Base-by-base conservation (phyloP, 495 filamentous ascomycete genomes). In the Pyrenopolyporus hunteri region DNA sequence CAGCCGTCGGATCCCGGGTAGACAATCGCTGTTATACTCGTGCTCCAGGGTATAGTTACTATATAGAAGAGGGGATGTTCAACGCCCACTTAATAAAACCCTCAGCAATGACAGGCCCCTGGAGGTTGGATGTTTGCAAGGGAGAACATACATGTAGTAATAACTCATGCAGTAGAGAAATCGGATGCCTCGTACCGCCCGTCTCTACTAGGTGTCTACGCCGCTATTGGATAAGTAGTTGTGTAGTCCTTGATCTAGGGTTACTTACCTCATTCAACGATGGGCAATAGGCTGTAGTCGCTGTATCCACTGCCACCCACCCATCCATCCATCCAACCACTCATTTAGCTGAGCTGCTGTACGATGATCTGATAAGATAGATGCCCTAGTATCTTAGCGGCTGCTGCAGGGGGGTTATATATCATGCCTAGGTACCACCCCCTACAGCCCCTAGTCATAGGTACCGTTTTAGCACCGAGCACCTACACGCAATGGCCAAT, bases 351-450 rank as follows among this genome's bases (percentile, higher is more conserved):
- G 17, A 10, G 37, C 39, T 52, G 42, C 48, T 28, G 20, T 55
- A 40, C 33, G 44, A 59, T 64, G 60, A 64, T 64, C 60, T 64
- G 37, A 42, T 42, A 42, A 42, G 37, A 42, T 64, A 62, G 59
- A 62, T 64, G 45, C 59, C 54, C 36, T 48, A 48, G 52, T 16
- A 26, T 10, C 7, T 35, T 49, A 48, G 42, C 11, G 14, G 31
- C 22, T 19, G 35, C 31, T 13, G 13, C 42, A 44, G 48, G 54
- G 44, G 54, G 44, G 48, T 33, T 22, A 25, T 36, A 13, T 44
- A 20, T 20, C n/a, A n/a, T n/a, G n/a, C n/a, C n/a, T n/a, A n/a
- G n/a, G n/a, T n/a, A n/a, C n/a, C n/a, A n/a, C n/a, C n/a, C n/a
- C n/a, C n/a, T n/a, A n/a, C n/a, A n/a, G n/a, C n/a, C n/a, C n/a